These are phyloP conservation scores for Mytilinidion resinicola DNA, from an alignment of 495 filamentous ascomycete genomes.

Conservation along the genomic window DNA sequence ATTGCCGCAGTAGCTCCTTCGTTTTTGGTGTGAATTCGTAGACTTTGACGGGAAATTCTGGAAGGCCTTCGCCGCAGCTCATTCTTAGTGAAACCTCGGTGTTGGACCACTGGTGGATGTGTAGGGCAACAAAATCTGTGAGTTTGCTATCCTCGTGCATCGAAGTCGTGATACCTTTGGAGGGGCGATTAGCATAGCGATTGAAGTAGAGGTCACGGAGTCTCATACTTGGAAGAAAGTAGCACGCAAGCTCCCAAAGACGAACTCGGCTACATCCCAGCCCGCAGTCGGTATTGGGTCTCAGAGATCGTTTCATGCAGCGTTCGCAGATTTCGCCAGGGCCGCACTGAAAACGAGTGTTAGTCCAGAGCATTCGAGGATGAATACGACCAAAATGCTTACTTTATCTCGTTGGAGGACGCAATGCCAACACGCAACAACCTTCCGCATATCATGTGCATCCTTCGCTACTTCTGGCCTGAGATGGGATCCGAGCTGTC, in stretches of 20 bases:
- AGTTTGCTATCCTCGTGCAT: conserved; percentile 35
- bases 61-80: conserved; percentile 20
- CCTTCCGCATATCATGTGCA: conserved; percentile 32
- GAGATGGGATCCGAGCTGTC: conserved; percentile 26
- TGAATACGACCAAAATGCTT: conserved; percentile 9
- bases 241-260: conserved; percentile 27
- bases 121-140: conserved; percentile 26
- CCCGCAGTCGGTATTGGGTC: conserved; percentile 25
- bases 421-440: conserved; percentile 36
- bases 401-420: conserved; percentile 34
- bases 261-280: conserved; percentile 32
- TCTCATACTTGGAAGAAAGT: conserved; percentile 31
- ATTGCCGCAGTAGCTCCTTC: conserved; percentile 25
- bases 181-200: neutral
- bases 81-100: conserved; percentile 18
- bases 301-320: conserved; percentile 26
- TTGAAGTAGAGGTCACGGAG: neutral
- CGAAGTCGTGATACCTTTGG: conserved; percentile 25
- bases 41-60: conserved; percentile 27
- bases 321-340: conserved; percentile 30
- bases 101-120: conserved; percentile 28
- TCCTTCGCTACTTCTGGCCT: conserved; percentile 22
- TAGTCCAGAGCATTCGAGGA: conserved; percentile 4
- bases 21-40: conserved; percentile 35
- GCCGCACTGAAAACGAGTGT: conserved; percentile 25